Percentiles rank a stretch among this genome's conserved stretches.
Conservation (phyloP, 345 rosid genomes). For the Balakata baccata region DNA sequence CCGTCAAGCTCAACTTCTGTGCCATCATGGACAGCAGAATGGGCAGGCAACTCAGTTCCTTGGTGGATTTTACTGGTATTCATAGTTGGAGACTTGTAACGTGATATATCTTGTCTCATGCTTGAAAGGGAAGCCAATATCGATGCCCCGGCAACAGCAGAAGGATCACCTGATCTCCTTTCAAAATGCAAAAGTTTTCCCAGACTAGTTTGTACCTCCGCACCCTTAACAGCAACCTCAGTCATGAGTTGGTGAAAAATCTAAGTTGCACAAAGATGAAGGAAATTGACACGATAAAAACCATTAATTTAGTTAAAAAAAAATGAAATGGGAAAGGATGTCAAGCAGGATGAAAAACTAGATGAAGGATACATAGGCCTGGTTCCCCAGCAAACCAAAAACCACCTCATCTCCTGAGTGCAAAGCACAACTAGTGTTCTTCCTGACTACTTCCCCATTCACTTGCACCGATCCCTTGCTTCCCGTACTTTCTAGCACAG, state of each 20-base stretch:
- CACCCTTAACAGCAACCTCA: slow-evolving; percentile 53
- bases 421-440: slow-evolving; percentile 38
- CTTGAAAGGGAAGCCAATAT: slow-evolving; percentile 69
- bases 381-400: slow-evolving; percentile 55
- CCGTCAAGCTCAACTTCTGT: slow-evolving; percentile 51
- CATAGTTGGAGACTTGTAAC: slow-evolving; percentile 51
- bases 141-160: slow-evolving; percentile 73
- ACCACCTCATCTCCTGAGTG: slow-evolving; percentile 78
- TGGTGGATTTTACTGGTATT: slow-evolving; percentile 44
- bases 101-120: slow-evolving; percentile 54
- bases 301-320: background rate
- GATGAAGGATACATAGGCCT: slow-evolving; percentile 80
- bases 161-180: slow-evolving; percentile 65
- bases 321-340: slow-evolving; percentile 8
- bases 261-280: slow-evolving; percentile 41
- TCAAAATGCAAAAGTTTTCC: slow-evolving; percentile 54
- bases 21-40: slow-evolving; percentile 48
- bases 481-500: slow-evolving; percentile 65
- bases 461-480: slow-evolving; percentile 65
- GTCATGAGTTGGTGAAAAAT: slow-evolving; percentile 63
- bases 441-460: slow-evolving; percentile 56
- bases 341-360: background rate
- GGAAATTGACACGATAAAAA: slow-evolving; percentile 30
- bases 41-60: slow-evolving; percentile 47
- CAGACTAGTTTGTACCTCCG: slow-evolving; percentile 45